phyloP scores from a whole-genome alignment of 768 basidiomycete genomes.

The Boletus huronensis region DNA sequence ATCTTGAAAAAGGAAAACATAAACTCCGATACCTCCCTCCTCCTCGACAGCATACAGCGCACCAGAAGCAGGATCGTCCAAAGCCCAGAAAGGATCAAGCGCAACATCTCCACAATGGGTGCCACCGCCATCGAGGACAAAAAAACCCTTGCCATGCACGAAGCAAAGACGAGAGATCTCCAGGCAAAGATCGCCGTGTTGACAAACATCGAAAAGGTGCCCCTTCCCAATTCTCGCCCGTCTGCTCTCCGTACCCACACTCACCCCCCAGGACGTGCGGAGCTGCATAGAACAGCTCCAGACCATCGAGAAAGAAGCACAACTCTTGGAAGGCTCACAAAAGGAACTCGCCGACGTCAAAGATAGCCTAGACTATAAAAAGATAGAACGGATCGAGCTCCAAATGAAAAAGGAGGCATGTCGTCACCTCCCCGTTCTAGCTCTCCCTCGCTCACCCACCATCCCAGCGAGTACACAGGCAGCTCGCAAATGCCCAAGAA shows the following conservation, averaged over 20 bases:
- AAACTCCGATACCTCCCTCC: conserved; percentile 54
- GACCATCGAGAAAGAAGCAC: conserved; percentile 64
- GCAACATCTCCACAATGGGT: conserved; percentile 76
- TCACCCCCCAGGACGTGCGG: conserved; percentile 56
- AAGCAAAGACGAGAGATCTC: conserved; percentile 74
- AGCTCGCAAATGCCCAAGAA: conserved; percentile 76
- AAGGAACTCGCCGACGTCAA: conserved; percentile 67
- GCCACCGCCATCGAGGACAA: conserved; percentile 67
- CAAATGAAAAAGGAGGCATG: conserved; percentile 64
- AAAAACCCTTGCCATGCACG: conserved; percentile 56
- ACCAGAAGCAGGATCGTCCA: conserved; percentile 79
- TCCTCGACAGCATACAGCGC: conserved; percentile 59
- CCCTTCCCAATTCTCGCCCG: not conserved
- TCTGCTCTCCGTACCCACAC: not conserved
- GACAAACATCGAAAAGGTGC: conserved; percentile 70
- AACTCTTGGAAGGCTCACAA: conserved; percentile 57
- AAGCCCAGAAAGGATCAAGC: conserved; percentile 86
- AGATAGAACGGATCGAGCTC: conserved; percentile 70
- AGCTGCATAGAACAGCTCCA: conserved; percentile 74
- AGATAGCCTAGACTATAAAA: conserved; percentile 67
- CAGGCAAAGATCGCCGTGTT: conserved; percentile 70
- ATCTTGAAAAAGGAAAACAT: conserved; percentile 68
- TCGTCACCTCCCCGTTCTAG: not conserved
- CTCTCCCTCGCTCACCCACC: not conserved
- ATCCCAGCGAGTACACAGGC: conserved; percentile 71